Evolutionary conservation across 2,329 filamentous ascomycete species (phyloP), one percentile per base, ranked within the genome.

Genomic region (Xenoacremonium recifei): DNA sequence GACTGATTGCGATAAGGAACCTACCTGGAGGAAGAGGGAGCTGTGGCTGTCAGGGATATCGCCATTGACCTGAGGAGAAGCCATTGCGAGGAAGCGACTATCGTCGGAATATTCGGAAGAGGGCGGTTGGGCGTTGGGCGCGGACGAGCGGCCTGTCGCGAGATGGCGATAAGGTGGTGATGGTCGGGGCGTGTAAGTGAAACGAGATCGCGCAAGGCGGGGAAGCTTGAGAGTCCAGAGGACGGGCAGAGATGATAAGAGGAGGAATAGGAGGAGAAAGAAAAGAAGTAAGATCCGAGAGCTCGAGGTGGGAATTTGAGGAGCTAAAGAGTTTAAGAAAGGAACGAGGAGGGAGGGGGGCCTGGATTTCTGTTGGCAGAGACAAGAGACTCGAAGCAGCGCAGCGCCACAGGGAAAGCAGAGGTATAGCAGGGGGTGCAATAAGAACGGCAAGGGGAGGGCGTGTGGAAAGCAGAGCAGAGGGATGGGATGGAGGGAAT

Each of bases 21-120:
- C 27, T 68, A 77, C 74, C 59, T 73, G 66, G 41, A 79, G 40
- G 57, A 77, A 77, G 42, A 71, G 73, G 36, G 75, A 79, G 52
- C 64, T 65, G 29, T 65, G 61, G 40, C 68, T 67, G 50, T 60
- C 64, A 37, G 69, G 61, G 41, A 72, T 60, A 45, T 77, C 72
- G 59, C 75, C 75, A 57, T 78, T 78, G 45, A 77, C 71, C 55
- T 77, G 73, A 42, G 55, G 52, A 39, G 58, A 57, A 43, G 65
- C 54, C 67, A 70, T 70, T 55, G 44, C 57, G 50, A 50, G 40
- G 21, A 68, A 44, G 53, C 44, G n/a, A n/a, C n/a, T n/a, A n/a
- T n/a, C n/a, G n/a, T n/a, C n/a, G n/a, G n/a, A n/a, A n/a, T n/a
- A n/a, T n/a, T n/a, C n/a, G n/a, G n/a, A n/a, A n/a, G n/a, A n/a